These are phyloP conservation scores for Trypanosoma mega DNA, from an alignment of 208 protist genomes.

Conservation along the genomic window DNA sequence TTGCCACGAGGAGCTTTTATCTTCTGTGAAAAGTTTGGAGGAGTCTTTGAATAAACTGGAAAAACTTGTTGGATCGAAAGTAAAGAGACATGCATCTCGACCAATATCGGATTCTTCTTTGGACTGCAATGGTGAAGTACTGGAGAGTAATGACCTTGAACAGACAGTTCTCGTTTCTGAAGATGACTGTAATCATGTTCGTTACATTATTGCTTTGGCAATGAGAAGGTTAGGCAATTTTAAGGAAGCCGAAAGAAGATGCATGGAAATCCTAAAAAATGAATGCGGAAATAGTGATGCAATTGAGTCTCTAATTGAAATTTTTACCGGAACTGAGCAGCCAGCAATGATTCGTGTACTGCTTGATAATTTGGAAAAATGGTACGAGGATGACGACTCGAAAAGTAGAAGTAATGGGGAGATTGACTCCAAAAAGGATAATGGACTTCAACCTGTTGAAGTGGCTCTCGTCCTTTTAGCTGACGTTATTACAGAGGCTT, in stretches of 20 bases:
- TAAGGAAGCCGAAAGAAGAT: slow-evolving; percentile 38
- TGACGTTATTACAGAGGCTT: slow-evolving; percentile 62
- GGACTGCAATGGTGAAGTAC: too few relatives aligned
- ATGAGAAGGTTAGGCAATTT: slow-evolving; percentile 45
- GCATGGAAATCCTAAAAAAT: slow-evolving; percentile 44
- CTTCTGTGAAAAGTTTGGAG: slow-evolving; percentile 32
- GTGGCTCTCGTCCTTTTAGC: slow-evolving; percentile 57
- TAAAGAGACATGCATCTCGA: slow-evolving; percentile 22
- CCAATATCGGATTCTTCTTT: not conserved
- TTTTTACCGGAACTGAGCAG: slow-evolving; percentile 53
- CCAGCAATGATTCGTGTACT: slow-evolving; percentile 38
- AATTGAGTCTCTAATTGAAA: slow-evolving; percentile 71
- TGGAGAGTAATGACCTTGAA: too few relatives aligned
- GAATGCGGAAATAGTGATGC: slow-evolving; percentile 63
- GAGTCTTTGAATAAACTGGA: slow-evolving; percentile 32
- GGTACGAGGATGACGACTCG: slow-evolving; percentile 21
- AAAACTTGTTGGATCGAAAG: slow-evolving; percentile 34
- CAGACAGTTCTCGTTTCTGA: slow-evolving; percentile 30
- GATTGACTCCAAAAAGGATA: slow-evolving; percentile 3
- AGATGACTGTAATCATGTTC: slow-evolving; percentile 66
- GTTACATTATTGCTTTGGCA: slow-evolving; percentile 63
- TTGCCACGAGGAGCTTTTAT: slow-evolving; percentile 26
- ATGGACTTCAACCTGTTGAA: slow-evolving; percentile 32
- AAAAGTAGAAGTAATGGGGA: not conserved
- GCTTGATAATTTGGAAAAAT: slow-evolving; percentile 46